Evolutionary conservation across 345 rosid genomes (phyloP), one percentile per base, ranked within the genome.

Genomic region (Hibiscus mutabilis): DNA sequence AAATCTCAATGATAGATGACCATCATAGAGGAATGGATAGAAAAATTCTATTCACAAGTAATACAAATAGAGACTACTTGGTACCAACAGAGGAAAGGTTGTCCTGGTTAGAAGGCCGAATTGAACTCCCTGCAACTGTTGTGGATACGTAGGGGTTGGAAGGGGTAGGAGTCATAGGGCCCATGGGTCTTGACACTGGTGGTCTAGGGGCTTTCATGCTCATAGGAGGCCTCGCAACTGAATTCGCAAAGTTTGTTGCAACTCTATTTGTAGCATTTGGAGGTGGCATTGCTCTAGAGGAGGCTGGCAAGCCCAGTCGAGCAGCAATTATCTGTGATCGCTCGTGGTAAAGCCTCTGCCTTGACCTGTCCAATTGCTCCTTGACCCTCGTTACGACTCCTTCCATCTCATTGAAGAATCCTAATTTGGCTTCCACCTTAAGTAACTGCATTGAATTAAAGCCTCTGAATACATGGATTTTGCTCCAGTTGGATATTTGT

Each of bases 271-370:
- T 62, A 53, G 97, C 87, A 71, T 86, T 73, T 9, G 85, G 64
- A 19, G 85, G 83, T 8, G 85, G 91, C 78, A 83, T 77, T 70
- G 79, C 74, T 80, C 87, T 81, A 24, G 97, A 87, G 8, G 88
- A 70, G 66, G 87, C 82, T 21, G 85, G 86, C 63, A 82, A 64
- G 62, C 96, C 97, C 24, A 92, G 95, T 66, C 98, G 88, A 44
- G 97, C 78, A 76, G 96, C 91, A 64, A 96, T 96, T 81, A 96
- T 96, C 82, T 92, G 97, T 51, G 91, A 90, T 66, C 99, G 83
- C 77, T 96, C 98, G 15, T 87, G 91, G 82, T 85, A 92, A 47
- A 96, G 96, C 75, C 84, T 88, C 80, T 92, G 98, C 76, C 85
- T 90, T 66, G 95, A 88, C 78, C 97, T 82, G 64, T 96, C 98